A percentile compares a stretch with the other conserved stretches of the same genome.
Conservation (phyloP, 345 rosid genomes). For the Ricinus communis region DNA sequence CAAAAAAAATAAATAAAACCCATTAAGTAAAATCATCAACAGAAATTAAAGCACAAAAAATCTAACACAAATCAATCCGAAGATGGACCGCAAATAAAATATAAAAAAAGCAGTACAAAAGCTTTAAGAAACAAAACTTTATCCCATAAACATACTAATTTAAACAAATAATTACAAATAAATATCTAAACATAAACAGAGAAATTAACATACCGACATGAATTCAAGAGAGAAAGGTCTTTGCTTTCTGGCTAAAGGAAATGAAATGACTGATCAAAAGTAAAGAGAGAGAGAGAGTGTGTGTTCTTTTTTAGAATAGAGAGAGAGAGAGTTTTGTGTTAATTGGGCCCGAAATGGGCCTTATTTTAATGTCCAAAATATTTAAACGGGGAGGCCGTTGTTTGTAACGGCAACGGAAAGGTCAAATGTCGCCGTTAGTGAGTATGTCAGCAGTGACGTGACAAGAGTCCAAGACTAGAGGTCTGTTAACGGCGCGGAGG, state of each 20-base stretch:
- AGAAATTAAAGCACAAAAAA: neutral
- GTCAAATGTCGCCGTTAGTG: conserved; percentile 8
- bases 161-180: neutral
- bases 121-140: conserved; percentile 13
- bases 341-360: conserved; percentile 18
- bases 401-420: conserved; percentile 26
- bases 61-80: neutral
- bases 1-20: neutral
- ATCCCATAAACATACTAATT: conserved; percentile 3
- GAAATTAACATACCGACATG: conserved; percentile 62
- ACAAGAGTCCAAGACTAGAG: neutral
- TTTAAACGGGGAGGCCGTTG: conserved; percentile 10
- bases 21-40: neutral
- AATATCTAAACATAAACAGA: neutral
- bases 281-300: conserved; percentile 13
- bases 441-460: conserved; percentile 28
- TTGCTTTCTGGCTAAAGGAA: neutral
- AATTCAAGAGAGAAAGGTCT: conserved; percentile 26
- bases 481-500: conserved; percentile 26
- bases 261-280: neutral
- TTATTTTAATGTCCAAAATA: no score
- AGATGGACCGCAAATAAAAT: no score
- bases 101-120: conserved; percentile 6
- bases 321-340: neutral
- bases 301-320: conserved; percentile 4